A percentile compares a stretch with the other conserved stretches of the same genome.
phyloP scores from a whole-genome alignment of 2,329 filamentous ascomycete genomes.

The Penicillium sp. region DNA sequence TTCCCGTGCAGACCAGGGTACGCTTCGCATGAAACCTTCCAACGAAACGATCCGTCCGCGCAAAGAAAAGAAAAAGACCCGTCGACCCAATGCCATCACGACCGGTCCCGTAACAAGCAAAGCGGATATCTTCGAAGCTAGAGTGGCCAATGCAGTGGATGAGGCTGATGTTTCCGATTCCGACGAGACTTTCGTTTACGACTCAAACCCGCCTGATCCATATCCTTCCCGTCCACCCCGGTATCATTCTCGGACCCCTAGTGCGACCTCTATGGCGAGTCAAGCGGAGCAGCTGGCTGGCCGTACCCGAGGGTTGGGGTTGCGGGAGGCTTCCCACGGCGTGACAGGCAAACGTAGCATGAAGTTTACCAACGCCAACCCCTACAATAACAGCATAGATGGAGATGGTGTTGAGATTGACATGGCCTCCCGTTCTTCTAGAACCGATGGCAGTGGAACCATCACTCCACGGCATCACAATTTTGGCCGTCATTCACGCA shows the following conservation, averaged over 20 bases:
- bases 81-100: constrained; percentile 64
- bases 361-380: constrained; percentile 74
- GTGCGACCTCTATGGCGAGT: constrained; percentile 72
- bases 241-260: constrained; percentile 92
- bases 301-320: constrained; percentile 61
- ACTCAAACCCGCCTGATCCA: constrained; percentile 79
- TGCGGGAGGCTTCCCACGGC: constrained; percentile 63
- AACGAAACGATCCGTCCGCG: constrained; percentile 94
- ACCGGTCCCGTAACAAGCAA: constrained; percentile 73
- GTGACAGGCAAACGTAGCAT: constrained; percentile 82
- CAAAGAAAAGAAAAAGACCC: constrained; percentile 83
- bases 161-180: constrained; percentile 96
- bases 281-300: constrained; percentile 47
- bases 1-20: constrained; percentile 65
- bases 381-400: constrained; percentile 63
- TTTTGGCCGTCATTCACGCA: constrained; percentile 69
- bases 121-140: constrained; percentile 96
- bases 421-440: constrained; percentile 57
- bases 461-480: constrained; percentile 73
- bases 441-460: constrained; percentile 55
- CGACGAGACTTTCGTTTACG: constrained; percentile 97
- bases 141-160: constrained; percentile 92
- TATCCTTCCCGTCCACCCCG: constrained; percentile 61
- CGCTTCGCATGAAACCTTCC: constrained; percentile 80
- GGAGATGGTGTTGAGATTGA: constrained; percentile 68